phyloP scores from a whole-genome alignment of 345 rosid genomes.

The Litchi chinensis region DNA sequence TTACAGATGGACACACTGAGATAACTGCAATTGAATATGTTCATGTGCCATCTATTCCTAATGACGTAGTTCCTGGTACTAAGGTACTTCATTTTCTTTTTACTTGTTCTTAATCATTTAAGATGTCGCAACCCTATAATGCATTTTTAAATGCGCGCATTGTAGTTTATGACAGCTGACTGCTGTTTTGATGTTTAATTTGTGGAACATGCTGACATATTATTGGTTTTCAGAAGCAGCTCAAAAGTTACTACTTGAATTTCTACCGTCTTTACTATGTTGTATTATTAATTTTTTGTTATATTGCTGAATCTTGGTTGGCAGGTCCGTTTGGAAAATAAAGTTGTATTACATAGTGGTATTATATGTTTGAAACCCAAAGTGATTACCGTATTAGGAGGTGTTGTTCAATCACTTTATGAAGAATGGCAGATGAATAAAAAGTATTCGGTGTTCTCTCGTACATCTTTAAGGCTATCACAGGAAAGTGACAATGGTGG shows the following conservation, averaged over 20 bases:
- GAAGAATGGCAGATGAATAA: constrained; percentile 93
- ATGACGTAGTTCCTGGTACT: constrained; percentile 75
- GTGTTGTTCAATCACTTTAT: constrained; percentile 72
- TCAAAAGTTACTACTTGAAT: background rate
- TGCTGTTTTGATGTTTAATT: background rate
- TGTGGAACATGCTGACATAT: background rate
- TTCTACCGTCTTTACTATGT: background rate
- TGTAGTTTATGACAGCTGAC: background rate
- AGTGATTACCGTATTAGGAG: constrained; percentile 69
- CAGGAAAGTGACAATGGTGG: constrained; percentile 55
- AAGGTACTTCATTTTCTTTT: constrained; percentile 52
- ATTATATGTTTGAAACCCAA: constrained; percentile 71
- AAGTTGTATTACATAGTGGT: constrained; percentile 58
- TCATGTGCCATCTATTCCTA: constrained; percentile 54
- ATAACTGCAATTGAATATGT: constrained; percentile 72
- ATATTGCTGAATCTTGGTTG: constrained; percentile 23
- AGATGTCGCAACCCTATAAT: background rate
- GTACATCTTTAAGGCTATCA: constrained; percentile 48
- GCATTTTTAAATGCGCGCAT: background rate
- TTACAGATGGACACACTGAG: constrained; percentile 79
- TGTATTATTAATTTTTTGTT: background rate
- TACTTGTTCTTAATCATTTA: background rate
- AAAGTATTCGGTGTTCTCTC: constrained; percentile 64
- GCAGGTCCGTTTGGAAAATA: constrained; percentile 84
- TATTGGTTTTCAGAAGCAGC: background rate